These are phyloP conservation scores for Penicillium freii DNA, from an alignment of 2,329 filamentous ascomycete species.

Conservation along the genomic window DNA sequence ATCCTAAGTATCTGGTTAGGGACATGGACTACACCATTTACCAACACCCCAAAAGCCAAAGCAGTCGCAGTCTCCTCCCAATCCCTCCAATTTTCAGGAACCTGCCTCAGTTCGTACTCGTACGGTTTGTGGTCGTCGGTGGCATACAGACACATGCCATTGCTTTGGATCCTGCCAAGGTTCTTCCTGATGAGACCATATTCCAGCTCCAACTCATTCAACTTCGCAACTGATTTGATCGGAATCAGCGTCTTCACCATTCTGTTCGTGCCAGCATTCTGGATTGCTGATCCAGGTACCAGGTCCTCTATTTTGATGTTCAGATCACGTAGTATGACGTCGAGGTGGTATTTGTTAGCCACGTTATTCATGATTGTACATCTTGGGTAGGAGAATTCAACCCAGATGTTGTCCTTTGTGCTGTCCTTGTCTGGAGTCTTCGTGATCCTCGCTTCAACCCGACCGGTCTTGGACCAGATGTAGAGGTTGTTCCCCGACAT, in stretches of 20 bases:
- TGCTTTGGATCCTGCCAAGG: slow-evolving; percentile 5
- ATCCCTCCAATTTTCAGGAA: slow-evolving; percentile 10
- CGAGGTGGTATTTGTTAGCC: not conserved
- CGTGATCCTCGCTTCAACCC: slow-evolving; percentile 2
- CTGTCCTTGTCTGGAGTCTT: not conserved
- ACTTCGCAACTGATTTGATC: not conserved
- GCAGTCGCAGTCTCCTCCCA: slow-evolving; percentile 15
- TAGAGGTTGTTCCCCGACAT: not conserved
- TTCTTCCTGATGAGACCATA: not conserved
- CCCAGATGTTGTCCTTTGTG: not conserved
- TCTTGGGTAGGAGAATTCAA: slow-evolving; percentile 2
- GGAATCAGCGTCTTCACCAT: slow-evolving; percentile 8
- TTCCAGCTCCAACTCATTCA: not conserved
- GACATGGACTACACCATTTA: not conserved
- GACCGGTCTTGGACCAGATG: slow-evolving; percentile 5
- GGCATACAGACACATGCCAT: slow-evolving; percentile 7
- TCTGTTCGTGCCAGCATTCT: slow-evolving; percentile 2
- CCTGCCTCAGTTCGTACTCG: slow-evolving; percentile 13
- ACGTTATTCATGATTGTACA: not conserved
- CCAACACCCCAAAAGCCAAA: slow-evolving; percentile 8
- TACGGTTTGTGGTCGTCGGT: slow-evolving; percentile 1
- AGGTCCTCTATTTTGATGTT: not conserved
- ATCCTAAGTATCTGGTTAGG: not conserved
- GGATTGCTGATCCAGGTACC: not conserved
- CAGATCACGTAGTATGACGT: not conserved